These are phyloP conservation scores for Beauveria asiatica DNA, from an alignment of 2,329 filamentous ascomycete genomes.

Conservation along the genomic window DNA sequence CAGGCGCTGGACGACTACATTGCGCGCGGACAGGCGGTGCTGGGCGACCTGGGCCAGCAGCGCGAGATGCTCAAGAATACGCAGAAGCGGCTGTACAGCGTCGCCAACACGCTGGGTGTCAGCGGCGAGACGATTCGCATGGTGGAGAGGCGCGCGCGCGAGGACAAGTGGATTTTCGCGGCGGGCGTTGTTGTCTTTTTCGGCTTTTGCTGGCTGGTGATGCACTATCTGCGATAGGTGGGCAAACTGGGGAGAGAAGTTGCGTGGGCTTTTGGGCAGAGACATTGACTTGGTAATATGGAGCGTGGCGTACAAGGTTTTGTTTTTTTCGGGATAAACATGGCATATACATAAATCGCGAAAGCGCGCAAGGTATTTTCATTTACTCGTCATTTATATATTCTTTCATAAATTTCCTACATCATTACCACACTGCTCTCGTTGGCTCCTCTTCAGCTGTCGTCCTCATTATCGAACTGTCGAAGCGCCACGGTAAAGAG, in stretches of 20 bases:
- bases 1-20: constrained; percentile 88
- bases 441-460: constrained; percentile 8
- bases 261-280: background rate
- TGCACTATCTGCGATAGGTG: constrained; percentile 67
- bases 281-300: constrained; percentile 2
- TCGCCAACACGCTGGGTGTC: constrained; percentile 87
- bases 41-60: constrained; percentile 82
- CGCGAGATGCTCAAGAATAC: constrained; percentile 92
- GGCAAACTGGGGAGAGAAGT: background rate
- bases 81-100: constrained; percentile 81
- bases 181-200: constrained; percentile 81
- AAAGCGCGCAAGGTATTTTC: background rate
- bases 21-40: constrained; percentile 79
- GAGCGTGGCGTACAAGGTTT: constrained; percentile 12
- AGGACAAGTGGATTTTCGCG: constrained; percentile 98
- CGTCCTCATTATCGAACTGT: constrained; percentile 27
- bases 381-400: background rate
- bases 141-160: constrained; percentile 82
- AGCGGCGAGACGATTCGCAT: constrained; percentile 95
- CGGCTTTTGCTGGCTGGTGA: constrained; percentile 80
- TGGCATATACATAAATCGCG: constrained; percentile 2
- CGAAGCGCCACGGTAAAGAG: constrained; percentile 66
- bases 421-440: background rate
- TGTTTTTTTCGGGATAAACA: background rate
- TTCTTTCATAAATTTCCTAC: constrained; percentile 11